These are phyloP conservation scores for Taphrina sp. DNA, from an alignment of 1,139 yeast genomes.

Conservation along the genomic window DNA sequence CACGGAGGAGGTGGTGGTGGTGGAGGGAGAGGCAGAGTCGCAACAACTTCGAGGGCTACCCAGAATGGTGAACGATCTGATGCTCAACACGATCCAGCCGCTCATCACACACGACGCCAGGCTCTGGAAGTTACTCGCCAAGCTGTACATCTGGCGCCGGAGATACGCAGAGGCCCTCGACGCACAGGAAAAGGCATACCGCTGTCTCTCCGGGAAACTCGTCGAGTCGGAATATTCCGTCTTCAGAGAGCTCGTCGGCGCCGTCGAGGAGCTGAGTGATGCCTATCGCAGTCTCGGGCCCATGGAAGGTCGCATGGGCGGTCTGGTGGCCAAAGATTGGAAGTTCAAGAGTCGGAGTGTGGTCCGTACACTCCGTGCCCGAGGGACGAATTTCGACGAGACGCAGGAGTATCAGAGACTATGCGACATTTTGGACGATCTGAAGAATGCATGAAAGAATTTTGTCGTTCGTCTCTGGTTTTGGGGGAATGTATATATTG, in stretches of 20 bases:
- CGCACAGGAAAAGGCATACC: constrained; percentile 80
- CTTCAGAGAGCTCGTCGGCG: constrained; percentile 78
- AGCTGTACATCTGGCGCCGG: constrained; percentile 81
- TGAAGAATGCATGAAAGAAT: no score
- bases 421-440: constrained; percentile 10
- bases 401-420: constrained; percentile 27
- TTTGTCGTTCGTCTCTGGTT: no score
- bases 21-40: constrained; percentile 38
- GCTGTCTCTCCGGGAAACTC: constrained; percentile 59
- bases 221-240: constrained; percentile 59
- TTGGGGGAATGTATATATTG: no score
- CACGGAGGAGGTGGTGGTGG: constrained; percentile 43
- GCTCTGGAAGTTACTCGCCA: constrained; percentile 79
- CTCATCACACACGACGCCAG: constrained; percentile 69
- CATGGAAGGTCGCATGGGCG: constrained; percentile 77
- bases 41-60: constrained; percentile 38
- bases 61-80: constrained; percentile 46
- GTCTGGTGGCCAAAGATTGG: constrained; percentile 89
- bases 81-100: constrained; percentile 52
- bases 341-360: constrained; percentile 66
- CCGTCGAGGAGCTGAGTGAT: constrained; percentile 64
- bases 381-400: constrained; percentile 30
- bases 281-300: constrained; percentile 89
- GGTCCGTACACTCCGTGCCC: constrained; percentile 30
- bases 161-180: constrained; percentile 87